Conservation (phyloP, 2,329 filamentous ascomycete species). For the Graphilbum fragrans region DNA sequence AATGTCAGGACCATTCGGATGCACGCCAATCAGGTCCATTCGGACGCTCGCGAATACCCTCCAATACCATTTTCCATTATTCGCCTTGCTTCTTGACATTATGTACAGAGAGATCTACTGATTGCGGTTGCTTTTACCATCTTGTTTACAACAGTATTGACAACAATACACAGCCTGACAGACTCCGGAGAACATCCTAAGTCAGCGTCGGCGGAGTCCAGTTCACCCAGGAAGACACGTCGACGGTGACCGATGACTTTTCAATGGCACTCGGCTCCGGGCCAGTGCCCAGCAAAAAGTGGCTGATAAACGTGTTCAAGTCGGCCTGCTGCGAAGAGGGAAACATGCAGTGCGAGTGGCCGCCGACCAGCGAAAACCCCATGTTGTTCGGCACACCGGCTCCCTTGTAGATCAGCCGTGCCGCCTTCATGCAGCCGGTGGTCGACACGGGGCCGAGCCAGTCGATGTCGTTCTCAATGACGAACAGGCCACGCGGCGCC, state of each 20-base stretch:
- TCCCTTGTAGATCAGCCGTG: constrained; percentile 39
- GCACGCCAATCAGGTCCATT: too few relatives aligned
- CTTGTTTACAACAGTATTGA: too few relatives aligned
- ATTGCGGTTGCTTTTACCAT: too few relatives aligned
- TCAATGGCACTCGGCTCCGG: constrained; percentile 21
- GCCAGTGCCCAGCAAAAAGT: constrained; percentile 32
- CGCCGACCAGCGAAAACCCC: constrained; percentile 43
- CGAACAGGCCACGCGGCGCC: constrained; percentile 40
- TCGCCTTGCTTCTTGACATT: too few relatives aligned
- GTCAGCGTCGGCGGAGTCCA: constrained; percentile 26
- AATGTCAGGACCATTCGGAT: too few relatives aligned
- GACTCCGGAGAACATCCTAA: too few relatives aligned
- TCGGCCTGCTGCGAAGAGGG: constrained; percentile 38
- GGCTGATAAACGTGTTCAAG: constrained; percentile 41
- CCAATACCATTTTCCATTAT: too few relatives aligned
- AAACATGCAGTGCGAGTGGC: constrained; percentile 44
- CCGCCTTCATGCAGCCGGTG: constrained; percentile 45
- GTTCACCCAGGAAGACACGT: constrained; percentile 25
- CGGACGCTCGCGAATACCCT: too few relatives aligned
- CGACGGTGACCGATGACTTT: constrained; percentile 25
- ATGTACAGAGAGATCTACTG: too few relatives aligned
- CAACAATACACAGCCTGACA: too few relatives aligned
- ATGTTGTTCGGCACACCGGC: constrained; percentile 40
- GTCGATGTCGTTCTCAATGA: constrained; percentile 46
- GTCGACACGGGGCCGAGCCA: constrained; percentile 46